These are phyloP conservation scores for Fomitiporia mediterranea DNA, from an alignment of 1,284 basidiomycete genomes.

Conservation along the genomic window DNA sequence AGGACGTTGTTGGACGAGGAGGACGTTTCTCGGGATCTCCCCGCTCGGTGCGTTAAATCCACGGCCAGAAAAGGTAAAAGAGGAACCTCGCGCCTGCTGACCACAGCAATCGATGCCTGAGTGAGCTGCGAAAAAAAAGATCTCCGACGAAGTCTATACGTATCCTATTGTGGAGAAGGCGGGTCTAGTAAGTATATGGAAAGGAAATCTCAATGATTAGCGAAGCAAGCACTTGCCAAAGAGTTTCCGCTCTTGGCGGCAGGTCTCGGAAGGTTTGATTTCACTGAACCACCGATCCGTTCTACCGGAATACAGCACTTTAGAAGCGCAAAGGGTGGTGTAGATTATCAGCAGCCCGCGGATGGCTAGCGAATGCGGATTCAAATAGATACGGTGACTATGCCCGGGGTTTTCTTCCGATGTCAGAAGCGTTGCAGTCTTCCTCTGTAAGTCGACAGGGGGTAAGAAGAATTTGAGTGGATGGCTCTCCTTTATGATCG, in stretches of 20 bases:
- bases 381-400: conserved; percentile 1
- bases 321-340: background rate
- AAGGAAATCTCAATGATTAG: conserved; percentile 12
- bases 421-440: background rate
- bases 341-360: background rate
- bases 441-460: background rate
- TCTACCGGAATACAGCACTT: background rate
- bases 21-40: conserved; percentile 7
- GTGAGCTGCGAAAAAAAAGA: conserved; percentile 11
- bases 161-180: conserved; percentile 17
- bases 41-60: background rate
- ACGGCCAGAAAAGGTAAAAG: conserved; percentile 8
- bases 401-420: background rate
- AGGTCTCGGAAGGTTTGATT: conserved; percentile 5
- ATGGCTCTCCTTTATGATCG: background rate
- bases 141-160: conserved; percentile 14
- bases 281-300: background rate
- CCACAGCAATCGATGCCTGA: conserved; percentile 4
- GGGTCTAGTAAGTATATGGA: conserved; percentile 12
- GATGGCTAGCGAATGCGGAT: background rate
- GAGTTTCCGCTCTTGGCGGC: conserved; percentile 10
- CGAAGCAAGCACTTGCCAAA: conserved; percentile 9
- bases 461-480: background rate
- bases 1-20: conserved; percentile 7
- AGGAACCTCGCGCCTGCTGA: conserved; percentile 6